Conservation (phyloP, 2,329 filamentous ascomycete species). For the Exophiala aquamarina region DNA sequence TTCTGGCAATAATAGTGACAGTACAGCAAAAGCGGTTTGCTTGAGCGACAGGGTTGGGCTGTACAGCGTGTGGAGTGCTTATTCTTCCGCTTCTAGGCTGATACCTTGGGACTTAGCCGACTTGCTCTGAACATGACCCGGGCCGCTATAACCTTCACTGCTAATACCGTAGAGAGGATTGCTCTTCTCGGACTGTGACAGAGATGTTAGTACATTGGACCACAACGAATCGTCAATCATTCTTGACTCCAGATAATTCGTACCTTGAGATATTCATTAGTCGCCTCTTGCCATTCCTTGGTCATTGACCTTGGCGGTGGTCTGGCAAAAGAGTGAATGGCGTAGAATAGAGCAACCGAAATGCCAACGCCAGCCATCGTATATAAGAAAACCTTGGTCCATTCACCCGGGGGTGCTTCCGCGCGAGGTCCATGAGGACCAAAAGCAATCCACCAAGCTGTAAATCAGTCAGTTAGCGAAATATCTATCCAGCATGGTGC, state of each 20-base stretch:
- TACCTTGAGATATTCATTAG: slow-evolving; percentile 88
- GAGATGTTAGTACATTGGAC: slow-evolving; percentile 9
- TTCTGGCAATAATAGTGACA: slow-evolving; percentile 21
- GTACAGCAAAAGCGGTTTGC: slow-evolving; percentile 10
- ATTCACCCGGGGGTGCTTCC: slow-evolving; percentile 77
- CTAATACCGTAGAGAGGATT: slow-evolving; percentile 85
- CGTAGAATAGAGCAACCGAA: slow-evolving; percentile 70
- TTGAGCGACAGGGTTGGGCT: background rate
- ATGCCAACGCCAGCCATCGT: slow-evolving; percentile 66
- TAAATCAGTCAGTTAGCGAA: slow-evolving; percentile 28
- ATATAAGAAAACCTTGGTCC: slow-evolving; percentile 73
- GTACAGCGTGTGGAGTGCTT: slow-evolving; percentile 6
- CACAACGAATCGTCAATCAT: background rate
- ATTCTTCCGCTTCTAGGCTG: slow-evolving; percentile 26
- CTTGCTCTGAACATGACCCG: slow-evolving; percentile 71
- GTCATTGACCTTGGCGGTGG: slow-evolving; percentile 82
- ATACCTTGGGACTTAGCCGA: slow-evolving; percentile 36
- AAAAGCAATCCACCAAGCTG: slow-evolving; percentile 99
- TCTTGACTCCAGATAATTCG: background rate
- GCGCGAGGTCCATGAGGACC: slow-evolving; percentile 93
- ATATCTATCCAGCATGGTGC: slow-evolving; percentile 4
- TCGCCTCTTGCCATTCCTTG: slow-evolving; percentile 94
- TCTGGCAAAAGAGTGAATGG: slow-evolving; percentile 70
- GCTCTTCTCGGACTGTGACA: slow-evolving; percentile 70
- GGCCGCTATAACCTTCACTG: slow-evolving; percentile 74